Conservation (phyloP, 371 early-diverging fungal species). For the Mortierella sp. region DNA sequence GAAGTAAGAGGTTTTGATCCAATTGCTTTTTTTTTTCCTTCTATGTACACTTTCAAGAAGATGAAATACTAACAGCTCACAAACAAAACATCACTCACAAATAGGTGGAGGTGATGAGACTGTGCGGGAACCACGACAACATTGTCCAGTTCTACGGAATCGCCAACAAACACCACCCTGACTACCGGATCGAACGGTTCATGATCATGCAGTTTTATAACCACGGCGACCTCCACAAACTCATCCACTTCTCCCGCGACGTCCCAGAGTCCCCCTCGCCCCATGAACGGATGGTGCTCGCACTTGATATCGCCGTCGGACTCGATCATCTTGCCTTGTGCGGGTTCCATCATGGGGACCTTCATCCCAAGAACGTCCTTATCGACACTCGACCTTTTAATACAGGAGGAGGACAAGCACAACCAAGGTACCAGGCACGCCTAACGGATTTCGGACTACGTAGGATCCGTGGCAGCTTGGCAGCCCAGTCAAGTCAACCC, state of each 20-base stretch:
- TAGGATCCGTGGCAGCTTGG: neutral
- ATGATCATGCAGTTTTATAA: conserved; percentile 31
- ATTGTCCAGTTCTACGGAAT: conserved; percentile 30
- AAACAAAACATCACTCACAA: neutral
- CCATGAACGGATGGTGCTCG: conserved; percentile 11
- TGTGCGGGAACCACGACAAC: conserved; percentile 26
- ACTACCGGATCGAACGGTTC: conserved; percentile 19
- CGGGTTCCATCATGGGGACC: conserved; percentile 33
- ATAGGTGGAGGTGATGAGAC: conserved; percentile 23
- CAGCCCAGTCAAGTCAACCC: conserved; percentile 18
- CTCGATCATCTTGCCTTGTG: conserved; percentile 17
- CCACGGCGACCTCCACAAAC: conserved; percentile 17
- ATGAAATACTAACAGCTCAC: neutral
- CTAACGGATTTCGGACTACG: conserved; percentile 30
- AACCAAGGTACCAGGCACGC: conserved; percentile 17
- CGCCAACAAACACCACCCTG: conserved; percentile 12
- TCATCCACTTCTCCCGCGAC: conserved; percentile 1
- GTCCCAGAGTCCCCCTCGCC: neutral
- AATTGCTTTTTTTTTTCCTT: no score
- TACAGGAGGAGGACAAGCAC: neutral
- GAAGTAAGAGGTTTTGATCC: conserved; percentile 5
- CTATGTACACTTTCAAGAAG: neutral
- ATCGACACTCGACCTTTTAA: conserved; percentile 6
- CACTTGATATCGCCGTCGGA: conserved; percentile 23
- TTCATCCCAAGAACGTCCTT: conserved; percentile 30